phyloP scores from a whole-genome alignment of 1,284 basidiomycete genomes.

The Leucoagaricus sp. region DNA sequence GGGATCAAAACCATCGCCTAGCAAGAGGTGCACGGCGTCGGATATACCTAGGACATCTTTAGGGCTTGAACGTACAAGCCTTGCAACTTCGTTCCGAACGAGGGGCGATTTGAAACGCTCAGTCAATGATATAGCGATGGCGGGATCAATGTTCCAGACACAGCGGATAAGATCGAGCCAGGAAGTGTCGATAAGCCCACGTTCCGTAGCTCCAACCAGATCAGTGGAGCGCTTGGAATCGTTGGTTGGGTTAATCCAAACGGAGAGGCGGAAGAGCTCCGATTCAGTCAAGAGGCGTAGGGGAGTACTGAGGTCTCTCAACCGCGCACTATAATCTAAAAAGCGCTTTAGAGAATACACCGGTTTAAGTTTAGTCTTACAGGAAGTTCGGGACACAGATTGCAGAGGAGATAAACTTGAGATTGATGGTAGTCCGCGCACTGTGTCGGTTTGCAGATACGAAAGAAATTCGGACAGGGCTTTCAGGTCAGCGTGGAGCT shows the following conservation, averaged over 20 bases:
- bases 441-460: slow-evolving; percentile 73
- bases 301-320: slow-evolving; percentile 70
- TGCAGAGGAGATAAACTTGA: slow-evolving; percentile 69
- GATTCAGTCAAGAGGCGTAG: slow-evolving; percentile 87
- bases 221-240: slow-evolving; percentile 72
- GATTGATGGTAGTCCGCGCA: slow-evolving; percentile 65
- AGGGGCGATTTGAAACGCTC: slow-evolving; percentile 79
- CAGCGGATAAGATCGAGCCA: slow-evolving; percentile 74
- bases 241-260: slow-evolving; percentile 91
- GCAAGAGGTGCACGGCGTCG: slow-evolving; percentile 79
- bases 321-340: slow-evolving; percentile 57
- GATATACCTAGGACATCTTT: slow-evolving; percentile 73
- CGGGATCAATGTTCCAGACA: slow-evolving; percentile 85
- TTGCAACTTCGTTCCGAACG: slow-evolving; percentile 71
- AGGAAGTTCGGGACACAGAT: slow-evolving; percentile 41
- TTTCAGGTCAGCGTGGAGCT: slow-evolving; percentile 88
- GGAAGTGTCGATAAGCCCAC: slow-evolving; percentile 47
- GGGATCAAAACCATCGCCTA: slow-evolving; percentile 71
- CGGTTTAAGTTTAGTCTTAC: slow-evolving; percentile 38
- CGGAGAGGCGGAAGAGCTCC: slow-evolving; percentile 83
- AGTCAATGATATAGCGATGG: slow-evolving; percentile 81
- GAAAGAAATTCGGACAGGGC: slow-evolving; percentile 83
- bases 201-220: slow-evolving; percentile 55
- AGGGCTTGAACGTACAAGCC: slow-evolving; percentile 76
- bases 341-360: neutral